Evolutionary conservation across 805 yeast genomes (phyloP), one percentile per base, ranked within the genome.

Genomic region (Candida orba): DNA sequence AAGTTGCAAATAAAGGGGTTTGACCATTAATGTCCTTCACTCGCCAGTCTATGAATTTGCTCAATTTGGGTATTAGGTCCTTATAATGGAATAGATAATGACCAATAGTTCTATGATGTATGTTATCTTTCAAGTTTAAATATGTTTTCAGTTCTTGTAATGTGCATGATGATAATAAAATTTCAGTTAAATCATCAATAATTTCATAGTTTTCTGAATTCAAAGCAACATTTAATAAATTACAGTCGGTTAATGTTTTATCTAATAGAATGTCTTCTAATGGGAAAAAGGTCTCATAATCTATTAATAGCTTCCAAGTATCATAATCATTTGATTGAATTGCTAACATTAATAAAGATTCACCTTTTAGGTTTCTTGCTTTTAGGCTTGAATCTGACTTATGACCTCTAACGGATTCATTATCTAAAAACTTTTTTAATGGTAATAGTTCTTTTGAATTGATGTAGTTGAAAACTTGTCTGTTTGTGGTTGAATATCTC

Each of bases 1-100:
- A 79, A 3, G 86, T 63, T 2, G 87, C 73, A 60, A 84, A 78
- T 9, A 91, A 64, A 0, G 97, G 95, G 0, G 97, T 86, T 52
- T 84, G 86, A 0, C 81, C 77, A 46, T 74, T 77, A 12, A 54
- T 49, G 57, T 90, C 97, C 41, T 72, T 73, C 13, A 63, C 58
- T 7, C 67, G 69, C 97, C 97, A 91, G 53, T 85, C 70, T 6
- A 89, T 65, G 36, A 67, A 72, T 2, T 58, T 58, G 0, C 95
- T 95, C 10, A 88, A 58, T 14, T 53, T 56, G 1, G 65, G 56
- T 13, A 87, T 71, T 1, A 84, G 60, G 3, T 68, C 64, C 18
- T 72, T 64, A 38, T 78, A 70, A 50, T 81, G 79, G 48, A 79
- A 77, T 15, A 88, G 58, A 51, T 83, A 81, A 58, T 90, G 96